phyloP scores from a whole-genome alignment of 176 grass and related monocot genomes.

The Eleusine indica region DNA sequence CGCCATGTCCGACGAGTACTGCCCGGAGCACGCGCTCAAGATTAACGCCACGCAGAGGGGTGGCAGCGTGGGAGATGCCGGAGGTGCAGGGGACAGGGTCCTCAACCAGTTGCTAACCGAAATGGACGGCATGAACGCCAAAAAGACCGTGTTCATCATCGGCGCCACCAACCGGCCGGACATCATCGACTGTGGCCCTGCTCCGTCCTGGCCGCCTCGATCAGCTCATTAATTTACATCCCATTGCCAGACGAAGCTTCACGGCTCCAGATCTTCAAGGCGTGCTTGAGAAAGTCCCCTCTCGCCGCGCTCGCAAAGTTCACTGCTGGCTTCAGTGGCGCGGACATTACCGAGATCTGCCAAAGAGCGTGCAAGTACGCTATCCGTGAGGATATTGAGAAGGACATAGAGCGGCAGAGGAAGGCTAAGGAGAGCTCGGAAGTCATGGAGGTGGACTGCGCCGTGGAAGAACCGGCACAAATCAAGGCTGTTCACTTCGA shows the following conservation, averaged over 20 bases:
- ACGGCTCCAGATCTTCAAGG: slow-evolving; percentile 56
- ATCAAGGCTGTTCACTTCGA: slow-evolving; percentile 65
- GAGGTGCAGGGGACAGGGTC: slow-evolving; percentile 54
- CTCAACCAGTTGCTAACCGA: slow-evolving; percentile 68
- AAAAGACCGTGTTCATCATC: slow-evolving; percentile 77
- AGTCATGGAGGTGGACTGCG: slow-evolving; percentile 48
- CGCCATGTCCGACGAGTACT: slow-evolving; percentile 45
- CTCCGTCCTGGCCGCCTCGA: slow-evolving; percentile 67
- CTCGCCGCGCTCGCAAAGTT: slow-evolving; percentile 49
- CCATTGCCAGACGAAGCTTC: slow-evolving; percentile 65
- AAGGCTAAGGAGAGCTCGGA: slow-evolving; percentile 26
- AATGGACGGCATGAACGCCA: slow-evolving; percentile 75
- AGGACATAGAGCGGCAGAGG: slow-evolving; percentile 53
- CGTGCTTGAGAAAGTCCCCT: slow-evolving; percentile 56
- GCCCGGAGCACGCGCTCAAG: slow-evolving; percentile 50
- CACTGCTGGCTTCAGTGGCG: slow-evolving; percentile 64
- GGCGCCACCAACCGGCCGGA: slow-evolving; percentile 67
- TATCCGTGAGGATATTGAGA: slow-evolving; percentile 65
- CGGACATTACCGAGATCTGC: slow-evolving; percentile 69
- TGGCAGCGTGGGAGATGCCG: slow-evolving; percentile 50
- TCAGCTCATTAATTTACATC: slow-evolving; percentile 63
- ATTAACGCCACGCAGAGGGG: slow-evolving; percentile 62
- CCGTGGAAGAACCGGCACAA: slow-evolving; percentile 43
- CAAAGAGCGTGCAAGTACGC: slow-evolving; percentile 67
- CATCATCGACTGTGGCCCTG: slow-evolving; percentile 59